phyloP scores from a whole-genome alignment of 306 rosid genomes.

The Quercus rubra region DNA sequence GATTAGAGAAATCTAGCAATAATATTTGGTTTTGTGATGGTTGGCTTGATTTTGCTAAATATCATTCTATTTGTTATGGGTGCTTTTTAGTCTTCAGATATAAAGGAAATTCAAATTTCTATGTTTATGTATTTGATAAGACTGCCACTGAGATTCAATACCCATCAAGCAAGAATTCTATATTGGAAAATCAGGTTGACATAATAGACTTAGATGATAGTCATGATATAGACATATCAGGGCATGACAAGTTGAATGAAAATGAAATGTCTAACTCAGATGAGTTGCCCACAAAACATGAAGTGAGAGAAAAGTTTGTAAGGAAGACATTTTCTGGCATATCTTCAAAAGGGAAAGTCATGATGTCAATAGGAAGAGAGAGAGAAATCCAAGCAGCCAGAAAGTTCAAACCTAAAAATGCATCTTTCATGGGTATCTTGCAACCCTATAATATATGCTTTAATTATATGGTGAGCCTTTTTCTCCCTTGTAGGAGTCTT shows the following conservation, averaged over 20 bases:
- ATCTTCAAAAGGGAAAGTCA: background rate
- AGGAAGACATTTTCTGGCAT: too few species aligned
- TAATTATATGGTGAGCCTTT: slow-evolving; percentile 25
- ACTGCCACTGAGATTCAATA: too few species aligned
- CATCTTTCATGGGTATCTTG: slow-evolving; percentile 13
- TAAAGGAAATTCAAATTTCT: slow-evolving; percentile 20
- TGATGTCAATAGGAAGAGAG: background rate
- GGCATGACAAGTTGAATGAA: background rate
- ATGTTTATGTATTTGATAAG: slow-evolving; percentile 14
- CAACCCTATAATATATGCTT: background rate
- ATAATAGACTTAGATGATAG: background rate
- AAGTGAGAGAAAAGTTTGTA: background rate
- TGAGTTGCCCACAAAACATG: background rate
- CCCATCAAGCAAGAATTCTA: too few species aligned
- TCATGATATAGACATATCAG: too few species aligned
- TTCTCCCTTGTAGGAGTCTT: too few species aligned
- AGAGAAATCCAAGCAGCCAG: slow-evolving; percentile 6
- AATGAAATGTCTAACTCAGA: background rate
- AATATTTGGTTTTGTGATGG: slow-evolving; percentile 8
- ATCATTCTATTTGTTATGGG: slow-evolving; percentile 3
- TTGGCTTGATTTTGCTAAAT: slow-evolving; percentile 16
- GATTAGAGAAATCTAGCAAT: background rate
- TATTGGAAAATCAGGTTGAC: background rate
- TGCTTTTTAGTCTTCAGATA: slow-evolving; percentile 26
- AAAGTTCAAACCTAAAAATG: slow-evolving; percentile 5